A percentile compares a stretch with the other conserved stretches of the same genome.
Conservation (phyloP, 2,329 filamentous ascomycete species). For the Botrytis pseudocinerea region DNA sequence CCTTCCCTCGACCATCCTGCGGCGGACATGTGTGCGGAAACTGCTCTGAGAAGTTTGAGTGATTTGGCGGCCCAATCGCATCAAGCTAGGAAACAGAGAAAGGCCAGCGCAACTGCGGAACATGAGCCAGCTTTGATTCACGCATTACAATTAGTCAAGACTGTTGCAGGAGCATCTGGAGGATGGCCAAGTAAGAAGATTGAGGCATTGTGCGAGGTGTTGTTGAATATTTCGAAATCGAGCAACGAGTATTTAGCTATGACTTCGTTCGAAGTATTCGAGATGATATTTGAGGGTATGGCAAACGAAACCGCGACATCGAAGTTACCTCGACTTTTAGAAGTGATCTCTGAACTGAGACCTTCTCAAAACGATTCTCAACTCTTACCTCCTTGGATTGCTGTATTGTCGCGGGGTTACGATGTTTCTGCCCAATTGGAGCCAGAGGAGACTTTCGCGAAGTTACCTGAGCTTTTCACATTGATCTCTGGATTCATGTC, state of each 20-base stretch:
- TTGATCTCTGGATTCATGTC: constrained; percentile 80
- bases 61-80: constrained; percentile 67
- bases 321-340: constrained; percentile 84
- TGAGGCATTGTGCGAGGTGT: constrained; percentile 82
- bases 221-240: constrained; percentile 84
- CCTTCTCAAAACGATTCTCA: constrained; percentile 93
- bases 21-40: constrained; percentile 94
- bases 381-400: constrained; percentile 93
- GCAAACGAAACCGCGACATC: constrained; percentile 79
- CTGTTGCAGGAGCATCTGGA: constrained; percentile 79
- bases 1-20: constrained; percentile 93
- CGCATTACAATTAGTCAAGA: constrained; percentile 87
- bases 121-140: constrained; percentile 88
- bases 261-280: constrained; percentile 95
- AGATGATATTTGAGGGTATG: constrained; percentile 94
- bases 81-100: constrained; percentile 68
- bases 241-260: constrained; percentile 96
- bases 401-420: constrained; percentile 90
- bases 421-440: constrained; percentile 88
- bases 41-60: constrained; percentile 76
- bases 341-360: constrained; percentile 88
- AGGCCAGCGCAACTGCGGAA: constrained; percentile 51
- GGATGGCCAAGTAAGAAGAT: constrained; percentile 98
- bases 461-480: constrained; percentile 80
- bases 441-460: constrained; percentile 87